A percentile compares a stretch with the other conserved stretches of the same genome.
Evolutionary conservation across 345 rosid genomes (phyloP).

Genomic region (Eucalyptus shirleyi): DNA sequence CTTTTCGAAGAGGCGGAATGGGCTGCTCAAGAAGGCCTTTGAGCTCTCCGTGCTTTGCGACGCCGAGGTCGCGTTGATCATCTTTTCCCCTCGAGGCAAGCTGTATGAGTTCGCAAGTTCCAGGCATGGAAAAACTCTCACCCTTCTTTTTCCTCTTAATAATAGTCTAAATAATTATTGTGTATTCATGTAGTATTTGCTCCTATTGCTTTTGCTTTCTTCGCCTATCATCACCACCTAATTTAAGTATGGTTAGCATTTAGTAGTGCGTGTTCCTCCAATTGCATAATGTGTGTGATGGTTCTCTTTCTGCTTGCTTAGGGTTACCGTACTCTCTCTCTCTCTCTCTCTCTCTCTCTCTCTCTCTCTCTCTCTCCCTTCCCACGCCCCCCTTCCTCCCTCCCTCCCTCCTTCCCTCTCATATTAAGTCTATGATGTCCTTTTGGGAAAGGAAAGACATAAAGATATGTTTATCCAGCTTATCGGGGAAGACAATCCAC

Average conservation of each 20-base stretch:
- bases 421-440: background rate
- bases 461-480: background rate
- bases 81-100: constrained; percentile 2
- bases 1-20: constrained; percentile 6
- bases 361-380: background rate
- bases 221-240: background rate
- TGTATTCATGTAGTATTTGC: background rate
- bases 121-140: background rate
- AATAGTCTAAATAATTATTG: background rate
- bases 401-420: background rate
- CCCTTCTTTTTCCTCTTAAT: background rate
- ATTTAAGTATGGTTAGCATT: background rate
- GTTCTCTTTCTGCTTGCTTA: background rate
- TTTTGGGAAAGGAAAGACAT: background rate
- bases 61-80: background rate
- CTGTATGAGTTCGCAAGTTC: constrained; percentile 3
- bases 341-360: background rate
- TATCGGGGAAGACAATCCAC: background rate
- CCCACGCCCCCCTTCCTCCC: background rate
- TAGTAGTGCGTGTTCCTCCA: background rate
- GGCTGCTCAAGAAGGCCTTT: constrained; percentile 5
- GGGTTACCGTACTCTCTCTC: background rate
- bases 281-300: background rate
- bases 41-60: constrained; percentile 8
- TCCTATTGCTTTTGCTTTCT: background rate